These are phyloP conservation scores for Cucurbita maxima DNA, from an alignment of 306 rosid genomes.

Conservation along the genomic window DNA sequence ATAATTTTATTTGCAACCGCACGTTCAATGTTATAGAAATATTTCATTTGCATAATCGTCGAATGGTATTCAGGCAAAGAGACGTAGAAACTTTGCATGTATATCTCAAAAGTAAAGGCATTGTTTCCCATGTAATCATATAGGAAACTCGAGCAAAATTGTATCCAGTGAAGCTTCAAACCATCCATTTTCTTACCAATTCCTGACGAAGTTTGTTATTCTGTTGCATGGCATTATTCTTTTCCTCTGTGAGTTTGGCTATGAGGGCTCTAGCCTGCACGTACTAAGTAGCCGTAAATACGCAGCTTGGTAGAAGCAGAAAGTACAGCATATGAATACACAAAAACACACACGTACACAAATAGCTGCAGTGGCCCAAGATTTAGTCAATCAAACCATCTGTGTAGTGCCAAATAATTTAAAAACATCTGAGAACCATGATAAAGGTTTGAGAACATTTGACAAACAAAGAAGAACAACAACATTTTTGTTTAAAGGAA, in stretches of 20 bases:
- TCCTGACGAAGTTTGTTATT: slow-evolving; percentile 41
- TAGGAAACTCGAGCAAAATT: neutral
- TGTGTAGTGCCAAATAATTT: neutral
- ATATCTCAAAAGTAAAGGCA: neutral
- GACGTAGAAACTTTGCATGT: neutral
- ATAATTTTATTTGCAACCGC: neutral
- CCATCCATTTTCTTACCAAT: slow-evolving; percentile 48
- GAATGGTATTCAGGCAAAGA: neutral
- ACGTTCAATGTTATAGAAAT: neutral
- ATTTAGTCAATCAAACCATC: slow-evolving; percentile 1
- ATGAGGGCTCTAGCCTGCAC: slow-evolving; percentile 63
- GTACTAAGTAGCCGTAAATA: neutral
- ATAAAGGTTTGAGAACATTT: neutral
- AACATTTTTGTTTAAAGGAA: neutral
- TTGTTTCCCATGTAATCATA: neutral
- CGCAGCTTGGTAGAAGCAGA: neutral
- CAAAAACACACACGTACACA: neutral
- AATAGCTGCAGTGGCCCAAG: neutral
- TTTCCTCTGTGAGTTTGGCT: slow-evolving; percentile 58
- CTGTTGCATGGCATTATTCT: slow-evolving; percentile 50
- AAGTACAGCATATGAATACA: neutral
- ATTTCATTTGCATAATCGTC: neutral
- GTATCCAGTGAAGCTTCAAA: neutral
- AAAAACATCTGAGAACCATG: neutral
- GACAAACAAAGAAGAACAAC: neutral